Percentiles rank a stretch among this genome's conserved stretches.
These are phyloP conservation scores for Phytophthora ohioensis DNA, from an alignment of 352 stramenopile species.

Conservation along the genomic window DNA sequence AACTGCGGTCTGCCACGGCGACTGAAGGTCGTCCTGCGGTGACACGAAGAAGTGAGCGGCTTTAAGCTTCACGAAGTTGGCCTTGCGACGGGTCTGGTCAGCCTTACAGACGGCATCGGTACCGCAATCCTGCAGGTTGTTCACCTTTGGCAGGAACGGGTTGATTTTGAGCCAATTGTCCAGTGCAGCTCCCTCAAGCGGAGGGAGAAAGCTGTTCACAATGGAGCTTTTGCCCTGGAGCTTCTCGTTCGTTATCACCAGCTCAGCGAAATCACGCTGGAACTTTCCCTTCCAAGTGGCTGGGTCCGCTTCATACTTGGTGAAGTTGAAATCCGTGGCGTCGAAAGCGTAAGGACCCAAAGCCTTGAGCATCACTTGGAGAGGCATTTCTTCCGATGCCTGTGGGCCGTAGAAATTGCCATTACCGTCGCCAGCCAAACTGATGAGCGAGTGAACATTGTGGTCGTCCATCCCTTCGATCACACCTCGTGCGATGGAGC, in stretches of 20 bases:
- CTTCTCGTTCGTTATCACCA: slow-evolving; percentile 28
- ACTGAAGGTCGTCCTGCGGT: slow-evolving; percentile 47
- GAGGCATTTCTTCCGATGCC: slow-evolving; percentile 37
- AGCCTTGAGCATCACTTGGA: slow-evolving; percentile 44
- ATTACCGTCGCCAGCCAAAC: slow-evolving; percentile 52
- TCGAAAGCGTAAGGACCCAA: slow-evolving; percentile 47
- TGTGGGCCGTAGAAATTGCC: slow-evolving; percentile 66
- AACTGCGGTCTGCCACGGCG: slow-evolving; percentile 49
- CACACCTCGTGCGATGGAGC: slow-evolving; percentile 50
- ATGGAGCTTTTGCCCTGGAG: slow-evolving; percentile 46
- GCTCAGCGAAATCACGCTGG: slow-evolving; percentile 48
- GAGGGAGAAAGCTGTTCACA: slow-evolving; percentile 44
- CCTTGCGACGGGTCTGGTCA: slow-evolving; percentile 42
- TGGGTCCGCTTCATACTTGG: slow-evolving; percentile 37
- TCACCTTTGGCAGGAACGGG: slow-evolving; percentile 49
- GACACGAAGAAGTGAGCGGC: slow-evolving; percentile 61
- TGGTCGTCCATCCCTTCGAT: slow-evolving; percentile 70
- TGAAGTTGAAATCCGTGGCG: slow-evolving; percentile 44
- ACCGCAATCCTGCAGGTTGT: slow-evolving; percentile 40
- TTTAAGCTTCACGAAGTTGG: slow-evolving; percentile 54
- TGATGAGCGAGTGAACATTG: slow-evolving; percentile 58
- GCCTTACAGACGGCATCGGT: slow-evolving; percentile 17
- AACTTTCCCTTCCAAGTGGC: slow-evolving; percentile 46
- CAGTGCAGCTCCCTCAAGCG: slow-evolving; percentile 27
- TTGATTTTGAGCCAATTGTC: slow-evolving; percentile 46